Evolutionary conservation across 805 yeast species (phyloP), one percentile per base, ranked within the genome.

Genomic region (Kluyveromyces dobzhanskii): DNA sequence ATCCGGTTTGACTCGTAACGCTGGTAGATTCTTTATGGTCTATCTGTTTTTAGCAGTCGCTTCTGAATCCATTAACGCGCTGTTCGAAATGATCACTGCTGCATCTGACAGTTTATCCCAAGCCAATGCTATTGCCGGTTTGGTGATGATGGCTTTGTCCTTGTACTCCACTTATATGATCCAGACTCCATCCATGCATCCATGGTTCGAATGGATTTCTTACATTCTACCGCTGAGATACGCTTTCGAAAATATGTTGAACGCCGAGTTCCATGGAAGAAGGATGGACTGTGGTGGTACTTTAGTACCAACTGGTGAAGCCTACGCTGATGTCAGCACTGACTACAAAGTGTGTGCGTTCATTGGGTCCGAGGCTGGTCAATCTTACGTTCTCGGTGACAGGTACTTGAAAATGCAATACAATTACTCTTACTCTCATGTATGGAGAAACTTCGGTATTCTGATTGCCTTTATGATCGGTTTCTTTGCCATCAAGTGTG

Each of bases 401-500:
- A 59, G 56, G 26, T 85, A 80, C 51, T 46, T 85, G 40, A 44
- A 45, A 4, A 50, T 49, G 3, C 56, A 76, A 7, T 85, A 59
- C 58, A 53, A 59, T 30, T 85, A 79, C 64, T 53, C 54, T 16
- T 75, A 69, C 50, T 45, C 59, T 16, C 85, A 85, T 58, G 69
- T 73, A 36, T 85, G 95, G 95, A 76, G 94, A 65, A 82, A 85
- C 57, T 69, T 80, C 41, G 95, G 87, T 52, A 74, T 80, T 43
- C 43, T 73, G 43, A 54, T 77, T 52, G 85, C 72, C 2, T 79
- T 53, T 36, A 29, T 51, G 29, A 35, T 46, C 16, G 51, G 54
- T 18, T 53, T 51, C 28, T 17, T 51, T 17, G 40, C 37, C 4
- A 8, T 49, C 13, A 53, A 53, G 26, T 44, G 49, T 32, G 8